Conservation (phyloP, 805 yeast species). For the Ogataea parapolymorpha region DNA sequence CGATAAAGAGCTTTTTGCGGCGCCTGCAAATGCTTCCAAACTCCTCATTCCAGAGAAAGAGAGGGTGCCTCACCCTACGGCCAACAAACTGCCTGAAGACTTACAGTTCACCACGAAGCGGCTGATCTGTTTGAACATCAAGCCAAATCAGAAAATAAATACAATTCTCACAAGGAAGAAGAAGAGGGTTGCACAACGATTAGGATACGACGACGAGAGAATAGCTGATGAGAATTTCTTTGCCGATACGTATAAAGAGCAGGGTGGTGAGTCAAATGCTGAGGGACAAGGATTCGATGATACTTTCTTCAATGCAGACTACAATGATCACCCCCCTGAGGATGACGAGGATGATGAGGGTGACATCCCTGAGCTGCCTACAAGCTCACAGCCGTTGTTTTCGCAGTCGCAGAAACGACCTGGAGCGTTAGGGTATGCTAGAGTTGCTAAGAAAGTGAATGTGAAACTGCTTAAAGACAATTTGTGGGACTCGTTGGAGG, state of each 20-base stretch:
- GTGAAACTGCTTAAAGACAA: conserved; percentile 45
- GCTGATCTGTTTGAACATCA: conserved; percentile 44
- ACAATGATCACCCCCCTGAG: conserved; percentile 38
- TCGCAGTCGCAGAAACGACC: conserved; percentile 20
- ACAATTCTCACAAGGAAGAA: conserved; percentile 27
- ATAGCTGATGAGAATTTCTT: conserved; percentile 50
- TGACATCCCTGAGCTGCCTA: conserved; percentile 25
- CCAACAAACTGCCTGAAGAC: conserved; percentile 45
- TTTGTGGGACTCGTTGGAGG: conserved; percentile 40
- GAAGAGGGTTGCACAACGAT: conserved; percentile 15
- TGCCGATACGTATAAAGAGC: conserved; percentile 45
- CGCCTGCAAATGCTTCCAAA: conserved; percentile 21
- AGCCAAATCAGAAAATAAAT: conserved; percentile 36
- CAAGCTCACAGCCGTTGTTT: conserved; percentile 18
- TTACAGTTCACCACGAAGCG: conserved; percentile 46
- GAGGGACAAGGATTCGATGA: conserved; percentile 11
- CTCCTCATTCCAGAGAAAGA: conserved; percentile 26
- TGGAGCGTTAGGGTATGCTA: conserved; percentile 39
- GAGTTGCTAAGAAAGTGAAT: conserved; percentile 48
- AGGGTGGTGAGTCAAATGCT: conserved; percentile 15
- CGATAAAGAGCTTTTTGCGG: conserved; percentile 27
- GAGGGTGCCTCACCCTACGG: conserved; percentile 22
- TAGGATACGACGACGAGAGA: conserved; percentile 29
- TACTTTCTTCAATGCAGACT: conserved; percentile 26
- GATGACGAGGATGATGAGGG: conserved; percentile 32